These are phyloP conservation scores for Penicillium roqueforti DNA, from an alignment of 495 filamentous ascomycete genomes.

Conservation along the genomic window DNA sequence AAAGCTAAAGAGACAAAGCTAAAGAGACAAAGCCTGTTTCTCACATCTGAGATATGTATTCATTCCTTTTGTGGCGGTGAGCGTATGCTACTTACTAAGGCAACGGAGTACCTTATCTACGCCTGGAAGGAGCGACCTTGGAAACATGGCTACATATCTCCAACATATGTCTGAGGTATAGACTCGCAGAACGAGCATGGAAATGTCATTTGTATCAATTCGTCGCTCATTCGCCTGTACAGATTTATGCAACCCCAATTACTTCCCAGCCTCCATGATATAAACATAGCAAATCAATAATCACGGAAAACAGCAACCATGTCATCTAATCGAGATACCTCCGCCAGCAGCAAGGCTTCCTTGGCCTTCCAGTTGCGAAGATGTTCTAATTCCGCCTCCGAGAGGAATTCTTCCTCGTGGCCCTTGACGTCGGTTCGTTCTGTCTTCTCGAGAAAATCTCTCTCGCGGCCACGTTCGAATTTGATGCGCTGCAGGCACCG, in stretches of 20 bases:
- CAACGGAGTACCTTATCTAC: no score
- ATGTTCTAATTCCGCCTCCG: slow-evolving; percentile 58
- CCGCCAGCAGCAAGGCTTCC: slow-evolving; percentile 71
- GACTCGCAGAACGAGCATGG: neutral
- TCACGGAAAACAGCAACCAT: slow-evolving; percentile 79
- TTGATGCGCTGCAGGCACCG: slow-evolving; percentile 71
- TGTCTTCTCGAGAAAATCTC: slow-evolving; percentile 67
- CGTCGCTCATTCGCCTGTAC: slow-evolving; percentile 18
- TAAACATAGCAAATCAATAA: slow-evolving; percentile 48
- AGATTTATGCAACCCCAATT: slow-evolving; percentile 10
- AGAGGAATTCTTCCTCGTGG: slow-evolving; percentile 71
- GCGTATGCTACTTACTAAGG: no score
- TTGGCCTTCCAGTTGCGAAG: slow-evolving; percentile 63
- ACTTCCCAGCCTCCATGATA: neutral
- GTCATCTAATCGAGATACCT: slow-evolving; percentile 77
- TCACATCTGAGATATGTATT: neutral
- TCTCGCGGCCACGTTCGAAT: slow-evolving; percentile 62
- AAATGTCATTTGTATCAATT: slow-evolving; percentile 2
- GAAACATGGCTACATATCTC: neutral
- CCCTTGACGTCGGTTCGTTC: slow-evolving; percentile 79
- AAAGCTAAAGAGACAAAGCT: no score
- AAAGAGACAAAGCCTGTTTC: no score
- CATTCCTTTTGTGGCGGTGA: neutral
- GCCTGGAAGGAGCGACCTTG: neutral
- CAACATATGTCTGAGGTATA: neutral